Evolutionary conservation across 225 moss, liverwort and hornwort species (phyloP).

Genomic region (Polytrichum commune): DNA sequence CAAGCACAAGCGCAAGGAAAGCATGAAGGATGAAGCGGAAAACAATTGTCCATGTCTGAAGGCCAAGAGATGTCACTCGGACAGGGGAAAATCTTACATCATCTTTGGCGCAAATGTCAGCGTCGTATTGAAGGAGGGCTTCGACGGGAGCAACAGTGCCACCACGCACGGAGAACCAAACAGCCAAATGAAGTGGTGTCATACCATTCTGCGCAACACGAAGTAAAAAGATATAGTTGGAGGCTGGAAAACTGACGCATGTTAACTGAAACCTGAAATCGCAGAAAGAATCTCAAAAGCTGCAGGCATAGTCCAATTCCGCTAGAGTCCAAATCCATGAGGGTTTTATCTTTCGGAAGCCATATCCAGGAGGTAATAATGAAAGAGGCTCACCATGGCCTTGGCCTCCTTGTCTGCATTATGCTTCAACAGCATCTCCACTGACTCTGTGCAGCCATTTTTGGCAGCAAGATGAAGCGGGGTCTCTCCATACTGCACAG

Average conservation of each 20-base stretch:
- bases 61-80: no score
- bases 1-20: background rate
- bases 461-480: slow-evolving; percentile 49
- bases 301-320: no score
- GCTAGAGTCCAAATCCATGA: no score
- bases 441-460: slow-evolving; percentile 37
- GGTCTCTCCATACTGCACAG: slow-evolving; percentile 49
- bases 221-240: background rate
- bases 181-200: slow-evolving; percentile 52
- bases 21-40: no score
- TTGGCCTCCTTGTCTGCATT: slow-evolving; percentile 47
- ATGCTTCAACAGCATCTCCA: slow-evolving; percentile 34
- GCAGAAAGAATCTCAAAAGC: no score
- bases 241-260: no score
- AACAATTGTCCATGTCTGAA: no score
- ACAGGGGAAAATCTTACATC: slow-evolving; percentile 7
- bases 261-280: no score
- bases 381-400: slow-evolving; percentile 32
- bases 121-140: slow-evolving; percentile 37
- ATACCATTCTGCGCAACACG: slow-evolving; percentile 37
- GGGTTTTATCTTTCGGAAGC: no score
- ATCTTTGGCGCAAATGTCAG: slow-evolving; percentile 37
- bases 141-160: slow-evolving; percentile 30
- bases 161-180: slow-evolving; percentile 34
- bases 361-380: background rate